Base-by-base conservation (phyloP, 495 filamentous ascomycete species). In the Haplographium delicatum region DNA sequence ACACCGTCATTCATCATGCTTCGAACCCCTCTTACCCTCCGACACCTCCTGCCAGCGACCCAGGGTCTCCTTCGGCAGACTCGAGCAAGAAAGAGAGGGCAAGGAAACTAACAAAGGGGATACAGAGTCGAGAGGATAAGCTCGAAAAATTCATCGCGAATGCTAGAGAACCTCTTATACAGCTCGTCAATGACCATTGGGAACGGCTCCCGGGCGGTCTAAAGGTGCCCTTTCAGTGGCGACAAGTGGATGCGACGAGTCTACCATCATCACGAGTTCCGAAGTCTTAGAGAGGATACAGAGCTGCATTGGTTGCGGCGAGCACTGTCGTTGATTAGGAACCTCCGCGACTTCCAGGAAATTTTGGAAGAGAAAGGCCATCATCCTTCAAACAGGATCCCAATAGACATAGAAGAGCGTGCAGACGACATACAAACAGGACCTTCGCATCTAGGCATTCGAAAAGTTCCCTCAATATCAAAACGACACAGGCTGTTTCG, bases 91-190 rank as follows among this genome's bases (percentile, higher is more conserved):
- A 48, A 47, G 31, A 33, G 24, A 33, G 15, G 34, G 30, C 28
- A 38, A 26, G 9, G 38, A 38, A 27, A 23, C 18, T 28, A 46
- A 24, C n/a, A n/a, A 39, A 53, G 13, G 20, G 22, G 27, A 46
- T 46, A 53, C 33, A 42, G 18, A 48, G 13, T 48, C 22, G 25
- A 34, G 51, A 54, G 48, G 44, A 4, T 23, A 54, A 54, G 35
- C 38, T 54, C 28, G 30, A 54, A 35, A 54, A 34, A 43, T 54
- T 54, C 33, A 54, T 48, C 34, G 24, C 44, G 33, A 54, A 33
- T 54, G 27, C 43, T 30, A 35, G 8, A 44, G 37, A 19, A 25
- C n/a, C 51, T 54, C 45, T 49, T 1, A 38, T 44, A 5, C 30
- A 44, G 38, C 51, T 54, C 11, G 25, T 49, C 39, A 34, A 54